Conservation (phyloP, 2,329 filamentous ascomycete species). For the Arachnomyces sp. region DNA sequence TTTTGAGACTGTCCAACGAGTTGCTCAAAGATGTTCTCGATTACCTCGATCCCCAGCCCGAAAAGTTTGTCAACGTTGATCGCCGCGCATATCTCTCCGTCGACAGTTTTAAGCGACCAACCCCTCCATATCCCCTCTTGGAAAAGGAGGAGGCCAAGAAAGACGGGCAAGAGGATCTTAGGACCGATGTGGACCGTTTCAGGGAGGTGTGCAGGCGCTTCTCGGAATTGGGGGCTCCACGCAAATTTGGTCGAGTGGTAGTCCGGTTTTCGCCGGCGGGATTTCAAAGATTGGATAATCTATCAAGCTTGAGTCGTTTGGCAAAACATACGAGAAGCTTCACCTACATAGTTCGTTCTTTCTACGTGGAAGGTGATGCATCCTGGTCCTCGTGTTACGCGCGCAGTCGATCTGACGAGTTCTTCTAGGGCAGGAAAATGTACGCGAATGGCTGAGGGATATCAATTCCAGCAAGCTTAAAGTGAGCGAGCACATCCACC, state of each 20-base stretch:
- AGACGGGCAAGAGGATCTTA: conserved; percentile 9
- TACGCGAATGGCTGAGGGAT: conserved; percentile 11
- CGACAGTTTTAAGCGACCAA: conserved; percentile 45
- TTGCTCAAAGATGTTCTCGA: conserved; percentile 44
- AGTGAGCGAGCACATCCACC: conserved; percentile 18
- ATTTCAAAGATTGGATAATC: conserved; percentile 40
- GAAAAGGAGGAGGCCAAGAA: conserved; percentile 12
- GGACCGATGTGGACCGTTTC: conserved; percentile 24
- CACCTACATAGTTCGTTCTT: conserved; percentile 48
- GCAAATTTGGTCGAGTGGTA: conserved; percentile 45
- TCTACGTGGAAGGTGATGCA: conserved; percentile 41
- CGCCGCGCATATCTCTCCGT: conserved; percentile 46
- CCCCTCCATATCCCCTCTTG: conserved; percentile 14
- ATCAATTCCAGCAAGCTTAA: conserved; percentile 13
- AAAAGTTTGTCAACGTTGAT: conserved; percentile 43
- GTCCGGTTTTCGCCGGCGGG: conserved; percentile 42
- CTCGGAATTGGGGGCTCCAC: conserved; percentile 40
- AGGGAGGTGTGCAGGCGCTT: conserved; percentile 40
- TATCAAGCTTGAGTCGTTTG: conserved; percentile 40
- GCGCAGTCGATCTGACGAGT: background rate
- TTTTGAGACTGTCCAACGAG: conserved; percentile 36
- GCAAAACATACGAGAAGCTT: conserved; percentile 45
- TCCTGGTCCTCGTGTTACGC: conserved; percentile 1
- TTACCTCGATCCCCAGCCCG: conserved; percentile 44
- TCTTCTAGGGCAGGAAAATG: conserved; percentile 12